Evolutionary conservation across 139 green algal genomes (phyloP).

Genomic region (Haematococcus lacustris): DNA sequence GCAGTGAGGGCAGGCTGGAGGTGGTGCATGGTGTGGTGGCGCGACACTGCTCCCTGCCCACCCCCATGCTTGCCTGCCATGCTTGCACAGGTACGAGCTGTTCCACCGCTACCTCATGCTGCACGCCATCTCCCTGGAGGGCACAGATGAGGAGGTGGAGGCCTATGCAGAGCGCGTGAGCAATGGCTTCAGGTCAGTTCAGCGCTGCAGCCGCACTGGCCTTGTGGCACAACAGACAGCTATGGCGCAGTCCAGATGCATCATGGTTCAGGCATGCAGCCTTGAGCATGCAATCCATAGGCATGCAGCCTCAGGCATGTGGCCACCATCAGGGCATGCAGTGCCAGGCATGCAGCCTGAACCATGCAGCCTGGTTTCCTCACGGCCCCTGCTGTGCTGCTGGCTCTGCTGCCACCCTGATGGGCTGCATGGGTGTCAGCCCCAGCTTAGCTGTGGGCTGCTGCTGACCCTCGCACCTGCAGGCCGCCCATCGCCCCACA

Average conservation of each 20-base stretch:
- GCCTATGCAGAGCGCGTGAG: neutral
- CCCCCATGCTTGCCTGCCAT: too few relatives aligned
- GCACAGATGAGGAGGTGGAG: neutral
- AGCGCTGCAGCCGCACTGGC: too few relatives aligned
- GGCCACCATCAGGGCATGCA: neutral
- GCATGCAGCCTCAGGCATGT: neutral
- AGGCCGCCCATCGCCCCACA: neutral
- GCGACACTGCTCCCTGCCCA: too few relatives aligned
- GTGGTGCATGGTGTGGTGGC: too few relatives aligned
- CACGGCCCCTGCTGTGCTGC: too few relatives aligned
- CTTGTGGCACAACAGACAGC: too few relatives aligned
- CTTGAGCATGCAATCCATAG: neutral
- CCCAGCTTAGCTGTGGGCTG: neutral
- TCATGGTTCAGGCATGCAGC: too few relatives aligned
- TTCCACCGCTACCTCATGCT: neutral
- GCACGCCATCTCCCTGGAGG: neutral
- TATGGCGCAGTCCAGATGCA: too few relatives aligned
- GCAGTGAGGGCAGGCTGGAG: too few relatives aligned
- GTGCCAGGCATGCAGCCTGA: neutral
- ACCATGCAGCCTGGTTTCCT: too few relatives aligned
- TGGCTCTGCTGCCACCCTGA: neutral
- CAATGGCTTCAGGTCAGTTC: neutral
- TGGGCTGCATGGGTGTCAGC: neutral
- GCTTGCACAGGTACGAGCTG: neutral
- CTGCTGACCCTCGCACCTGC: neutral